Evolutionary conservation across 352 stramenopile genomes (phyloP).

Genomic region (Phytophthora boehmeriae): DNA sequence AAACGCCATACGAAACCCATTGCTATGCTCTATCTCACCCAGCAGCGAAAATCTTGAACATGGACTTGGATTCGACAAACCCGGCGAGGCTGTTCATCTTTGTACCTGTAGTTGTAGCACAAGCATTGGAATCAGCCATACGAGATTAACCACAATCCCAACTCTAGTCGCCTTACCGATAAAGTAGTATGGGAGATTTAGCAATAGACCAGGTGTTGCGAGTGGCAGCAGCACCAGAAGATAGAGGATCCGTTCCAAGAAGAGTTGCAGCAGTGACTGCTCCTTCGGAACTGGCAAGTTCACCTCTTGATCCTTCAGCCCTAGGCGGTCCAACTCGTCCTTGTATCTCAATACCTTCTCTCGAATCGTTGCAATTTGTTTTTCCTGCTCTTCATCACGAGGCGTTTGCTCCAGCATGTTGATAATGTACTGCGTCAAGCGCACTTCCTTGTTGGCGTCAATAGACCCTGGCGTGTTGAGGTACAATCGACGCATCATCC

Average conservation of each 20-base stretch:
- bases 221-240: constrained; percentile 71
- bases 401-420: constrained; percentile 65
- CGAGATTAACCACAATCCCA: neutral
- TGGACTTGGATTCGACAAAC: constrained; percentile 76
- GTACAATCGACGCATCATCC: constrained; percentile 72
- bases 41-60: constrained; percentile 83
- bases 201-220: constrained; percentile 65
- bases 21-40: constrained; percentile 36
- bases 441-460: constrained; percentile 73
- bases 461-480: constrained; percentile 66
- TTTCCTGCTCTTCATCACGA: constrained; percentile 41
- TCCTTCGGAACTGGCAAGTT: constrained; percentile 50
- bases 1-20: neutral
- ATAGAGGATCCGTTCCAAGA: constrained; percentile 70
- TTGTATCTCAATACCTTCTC: constrained; percentile 70
- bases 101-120: constrained; percentile 33
- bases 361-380: constrained; percentile 39
- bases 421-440: constrained; percentile 80
- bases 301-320: constrained; percentile 78
- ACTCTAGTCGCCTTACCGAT: constrained; percentile 47
- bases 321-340: constrained; percentile 55
- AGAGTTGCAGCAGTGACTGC: constrained; percentile 62
- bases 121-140: neutral
- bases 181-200: constrained; percentile 85
- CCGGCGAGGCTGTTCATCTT: constrained; percentile 76